Base-by-base conservation (phyloP, 2,329 filamentous ascomycete genomes). In the Pestalotiopsis sp. region DNA sequence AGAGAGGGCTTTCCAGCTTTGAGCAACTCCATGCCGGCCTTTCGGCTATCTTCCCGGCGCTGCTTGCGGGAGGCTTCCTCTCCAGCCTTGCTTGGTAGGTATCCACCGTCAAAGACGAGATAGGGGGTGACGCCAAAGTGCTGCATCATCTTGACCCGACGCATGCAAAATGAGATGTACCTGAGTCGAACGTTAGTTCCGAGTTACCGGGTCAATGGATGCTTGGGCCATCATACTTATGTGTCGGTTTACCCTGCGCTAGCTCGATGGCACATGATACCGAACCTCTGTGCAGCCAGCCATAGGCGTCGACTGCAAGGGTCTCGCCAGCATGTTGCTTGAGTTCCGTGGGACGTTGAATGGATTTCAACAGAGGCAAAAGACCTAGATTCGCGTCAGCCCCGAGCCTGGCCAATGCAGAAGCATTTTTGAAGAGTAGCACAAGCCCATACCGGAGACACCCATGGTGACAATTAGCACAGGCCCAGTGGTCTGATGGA, bases 111-210 rank as follows among this genome's bases (percentile, higher is more conserved):
- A 78, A 99, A 99, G 45, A 99, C 92, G 67, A 99, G 83, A 79
- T 97, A 99, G 0, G 96, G 96, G n/a, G 87, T 97, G 56, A 98
- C 89, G 27, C 95, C 95, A 78, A 97, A 98, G 81, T 97, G 93
- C 71, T 94, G 88, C 68, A 97, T 89, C 96, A 99, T 98, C 70
- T 92, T 91, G 65, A 99, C 94, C 70, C 95, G 93, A 77, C 93
- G 89, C 87, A 99, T 91, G 66, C 92, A 92, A 75, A 94, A 97
- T 77, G 97, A 93, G 77, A 99, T 90, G 84, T 94, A 96, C 82
- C 93, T 97, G 70, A 25, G 66, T 36, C 23, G n/a, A 14, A 31
- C 36, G 68, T 78, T 14, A 77, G 73, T 36, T 23, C 39, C 4
- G 20, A 27, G 72, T n/a, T 62, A 67, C 36, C 67, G 20, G 31